Conservation (phyloP, 345 rosid species). For the Conringia planisiliqua region DNA sequence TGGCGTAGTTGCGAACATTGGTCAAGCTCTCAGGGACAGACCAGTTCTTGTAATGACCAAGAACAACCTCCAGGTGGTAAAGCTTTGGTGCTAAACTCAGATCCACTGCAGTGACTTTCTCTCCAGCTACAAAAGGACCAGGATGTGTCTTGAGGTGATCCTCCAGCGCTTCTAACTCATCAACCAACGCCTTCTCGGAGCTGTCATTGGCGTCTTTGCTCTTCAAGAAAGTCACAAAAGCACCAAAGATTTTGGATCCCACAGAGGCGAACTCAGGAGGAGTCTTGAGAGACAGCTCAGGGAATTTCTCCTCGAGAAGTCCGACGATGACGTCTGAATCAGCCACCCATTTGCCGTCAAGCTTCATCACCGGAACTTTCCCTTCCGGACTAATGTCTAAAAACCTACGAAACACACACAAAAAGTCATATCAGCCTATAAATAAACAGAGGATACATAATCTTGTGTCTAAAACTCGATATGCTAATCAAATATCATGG, state of each 20-base stretch:
- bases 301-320: constrained; percentile 73
- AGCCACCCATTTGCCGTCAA: constrained; percentile 80
- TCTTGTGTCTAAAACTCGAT: background rate
- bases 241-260: constrained; percentile 65
- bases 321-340: constrained; percentile 85
- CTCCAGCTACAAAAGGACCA: constrained; percentile 85
- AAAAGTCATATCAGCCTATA: background rate
- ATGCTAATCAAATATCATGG: constrained; percentile 40
- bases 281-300: constrained; percentile 64
- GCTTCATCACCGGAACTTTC: constrained; percentile 69
- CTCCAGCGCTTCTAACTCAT: constrained; percentile 72
- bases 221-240: constrained; percentile 65
- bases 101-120: constrained; percentile 65
- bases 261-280: constrained; percentile 67
- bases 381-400: constrained; percentile 74
- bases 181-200: constrained; percentile 67
- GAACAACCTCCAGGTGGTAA: constrained; percentile 74
- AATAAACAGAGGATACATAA: background rate
- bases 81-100: constrained; percentile 84
- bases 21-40: constrained; percentile 62
- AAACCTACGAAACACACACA: constrained; percentile 47
- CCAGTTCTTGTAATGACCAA: constrained; percentile 90
- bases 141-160: constrained; percentile 67
- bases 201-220: constrained; percentile 85
- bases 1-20: constrained; percentile 53